A percentile compares a stretch with the other conserved stretches of the same genome.
Conservation (phyloP, 1,284 basidiomycete species). For the Hymenochaete sp. region DNA sequence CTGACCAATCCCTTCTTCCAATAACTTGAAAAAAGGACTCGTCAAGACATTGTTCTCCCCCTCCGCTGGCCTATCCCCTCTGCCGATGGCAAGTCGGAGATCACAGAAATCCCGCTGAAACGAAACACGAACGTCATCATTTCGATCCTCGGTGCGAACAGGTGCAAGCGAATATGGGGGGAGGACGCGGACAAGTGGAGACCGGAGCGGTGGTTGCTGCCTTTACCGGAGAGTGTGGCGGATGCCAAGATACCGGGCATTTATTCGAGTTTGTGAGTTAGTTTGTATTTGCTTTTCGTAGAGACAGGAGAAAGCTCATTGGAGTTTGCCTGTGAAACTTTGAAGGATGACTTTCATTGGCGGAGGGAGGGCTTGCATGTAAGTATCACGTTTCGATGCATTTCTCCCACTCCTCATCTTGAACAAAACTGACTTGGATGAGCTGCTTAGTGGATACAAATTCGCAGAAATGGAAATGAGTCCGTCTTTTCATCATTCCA, state of each 20-base stretch:
- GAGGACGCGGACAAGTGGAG: constrained; percentile 15
- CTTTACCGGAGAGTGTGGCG: constrained; percentile 12
- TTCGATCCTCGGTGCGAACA: constrained; percentile 14
- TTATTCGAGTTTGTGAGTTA: constrained; percentile 18
- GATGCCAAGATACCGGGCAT: constrained; percentile 16
- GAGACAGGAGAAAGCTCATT: neutral
- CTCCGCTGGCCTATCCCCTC: constrained; percentile 12
- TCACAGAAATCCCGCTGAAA: constrained; percentile 7
- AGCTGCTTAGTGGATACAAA: constrained; percentile 19
- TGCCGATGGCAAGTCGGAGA: constrained; percentile 8
- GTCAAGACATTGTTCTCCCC: constrained; percentile 10
- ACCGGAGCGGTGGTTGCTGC: constrained; percentile 12
- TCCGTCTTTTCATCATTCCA: constrained; percentile 6
- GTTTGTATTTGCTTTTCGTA: neutral
- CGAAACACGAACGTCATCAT: constrained; percentile 15
- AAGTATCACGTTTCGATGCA: neutral
- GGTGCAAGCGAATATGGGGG: constrained; percentile 17
- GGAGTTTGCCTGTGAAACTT: neutral
- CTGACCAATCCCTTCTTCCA: neutral
- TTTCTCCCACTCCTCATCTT: neutral
- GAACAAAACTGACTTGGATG: neutral
- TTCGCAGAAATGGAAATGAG: constrained; percentile 18
- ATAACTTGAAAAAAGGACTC: neutral
- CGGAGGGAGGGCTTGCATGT: constrained; percentile 17
- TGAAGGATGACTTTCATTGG: constrained; percentile 18